Evolutionary conservation across 202 grass and related monocot genomes (phyloP), one percentile per base, ranked within the genome.

Genomic region (Zizania palustris): DNA sequence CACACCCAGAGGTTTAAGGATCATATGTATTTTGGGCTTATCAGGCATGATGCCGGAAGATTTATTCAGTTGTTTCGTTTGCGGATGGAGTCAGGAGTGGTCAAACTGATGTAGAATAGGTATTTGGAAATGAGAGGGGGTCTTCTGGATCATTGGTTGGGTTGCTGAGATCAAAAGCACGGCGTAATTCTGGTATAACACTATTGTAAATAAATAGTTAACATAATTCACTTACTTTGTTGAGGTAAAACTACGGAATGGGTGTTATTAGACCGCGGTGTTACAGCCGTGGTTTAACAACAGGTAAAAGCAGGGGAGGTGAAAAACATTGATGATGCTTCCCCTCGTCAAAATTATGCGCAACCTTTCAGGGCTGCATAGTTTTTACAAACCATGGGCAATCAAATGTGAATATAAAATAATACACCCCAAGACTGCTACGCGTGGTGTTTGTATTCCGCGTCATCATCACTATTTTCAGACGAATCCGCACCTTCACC

Each of bases 401-500:
- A 72, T 14, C 40, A 81, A 28, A 15, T 43, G 44, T 18, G 39
- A 72, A 65, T 36, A 35, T 60, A 79, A 59, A 80, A 18, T 34
- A 70, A 16, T 46, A 28, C 62, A 48, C 40, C 58, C 40, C 18
- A 63, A 54, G 33, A 55, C 46, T 65, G 28, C 45, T 3, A 60
- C 15, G 18, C 13, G 2, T 40, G 10, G 4, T 21, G 69, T 48
- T 58, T 49, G 73, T 82, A 75, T 72, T 89, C 78, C 39, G 71
- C 77, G 56, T 90, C 91, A 14, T 75, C 82, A 7, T 59, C 74
- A 56, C 75, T 74, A 3, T 75, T 78, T 71, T 88, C 40, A 13
- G 90, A 93, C 14, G n/a, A 75, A 84, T 82, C 84, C 14, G 75
- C 80, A 77, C 92, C 96, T 87, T 96, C 78, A 16, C 92, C 89